Evolutionary conservation across 345 rosid species (phyloP), one percentile per base, ranked within the genome.

Genomic region (Camelina sativa): DNA sequence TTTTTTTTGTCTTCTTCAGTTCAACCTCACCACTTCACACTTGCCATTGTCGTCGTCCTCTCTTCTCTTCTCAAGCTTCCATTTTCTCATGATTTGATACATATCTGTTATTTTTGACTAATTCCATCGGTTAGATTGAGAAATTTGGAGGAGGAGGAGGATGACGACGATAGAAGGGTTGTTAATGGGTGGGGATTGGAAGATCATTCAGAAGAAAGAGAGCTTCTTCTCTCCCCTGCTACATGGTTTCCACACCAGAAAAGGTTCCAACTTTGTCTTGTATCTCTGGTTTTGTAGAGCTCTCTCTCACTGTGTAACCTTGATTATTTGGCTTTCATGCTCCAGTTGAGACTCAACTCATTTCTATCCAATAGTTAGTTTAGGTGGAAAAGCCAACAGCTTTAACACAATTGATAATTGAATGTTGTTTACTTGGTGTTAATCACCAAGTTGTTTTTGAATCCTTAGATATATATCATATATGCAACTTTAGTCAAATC

Each of bases 181-280:
- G 22, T 20, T 20, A 20, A 20, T 20, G 22, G 22, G 22, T 20
- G 22, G 22, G 22, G 22, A 20, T 20, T 20, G 91, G 83, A 34
- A 84, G 97, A 76, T 73, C 96, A 43, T 73, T 82, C 51, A 78
- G 94, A 70, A 82, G 92, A 65, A 91, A 91, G 84, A 69, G 94
- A 28, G 83, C 97, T 3, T 89, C 98, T 93, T 77, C 92, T 87
- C 32, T 91, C 96, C 0, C 87, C 97, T 0, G 75, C 97, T n/a
- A 25, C 76, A 91, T 19, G 96, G 97, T 57, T 93, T 91, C 83
- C 93, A 87, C 69, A 91, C 98, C 28, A 82, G 86, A 72, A 56
- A 56, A 46, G 51, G 51, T 46, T 46, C 8, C 50, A 25, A 25
- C 9, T 25, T 2, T 37, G 1, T 35, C 8, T 40, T 40, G 13